Evolutionary conservation across 2,329 filamentous ascomycete species (phyloP), one percentile per base, ranked within the genome.

Genomic region (Hypoxylon sp.): DNA sequence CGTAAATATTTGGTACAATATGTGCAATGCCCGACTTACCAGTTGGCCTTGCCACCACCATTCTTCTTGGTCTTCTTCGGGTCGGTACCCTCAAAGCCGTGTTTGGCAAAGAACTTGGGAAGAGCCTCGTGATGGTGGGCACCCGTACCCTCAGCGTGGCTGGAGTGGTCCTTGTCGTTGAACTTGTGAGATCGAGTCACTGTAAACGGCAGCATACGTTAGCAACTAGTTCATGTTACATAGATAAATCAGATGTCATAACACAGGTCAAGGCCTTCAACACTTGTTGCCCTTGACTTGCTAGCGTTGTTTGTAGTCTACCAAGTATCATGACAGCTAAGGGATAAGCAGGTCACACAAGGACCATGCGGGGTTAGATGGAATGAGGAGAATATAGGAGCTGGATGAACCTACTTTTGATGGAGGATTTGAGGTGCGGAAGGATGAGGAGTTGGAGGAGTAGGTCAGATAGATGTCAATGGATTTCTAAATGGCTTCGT

Each of bases 121-220:
- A 97, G 83, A 75, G 91, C 87, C 73, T 96, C 91, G 71, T 91
- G 86, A 60, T 89, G 86, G 60, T 89, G 85, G 56, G 85, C 80
- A 68, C 88, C 90, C 63, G 88, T 90, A 79, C 91, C 92, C 75
- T 96, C 92, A 73, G 91, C 90, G 73, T 93, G 83, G 77, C 87
- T 91, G 76, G 89, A 89, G 84, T 97, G 92, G 86, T 97, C 92
- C 83, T 94, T 94, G 82, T 97, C 93, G 84, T 94, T 97, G 85
- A 87, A 89, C 86, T 98, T 99, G 89, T 95, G 93, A 72, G 95
- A 97, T 80, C 96, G 95, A 85, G 96, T 98, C 95, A 99, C 94
- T 97, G 74, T 13, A 66, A 48, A 67, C 21, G 43, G 36, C 17
- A 11, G 17, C 34, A 52, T 23, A 51, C 28, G 63, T 71, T 63